These are phyloP conservation scores for Ophiostoma australiae DNA, from an alignment of 2,329 filamentous ascomycete species.

Conservation along the genomic window DNA sequence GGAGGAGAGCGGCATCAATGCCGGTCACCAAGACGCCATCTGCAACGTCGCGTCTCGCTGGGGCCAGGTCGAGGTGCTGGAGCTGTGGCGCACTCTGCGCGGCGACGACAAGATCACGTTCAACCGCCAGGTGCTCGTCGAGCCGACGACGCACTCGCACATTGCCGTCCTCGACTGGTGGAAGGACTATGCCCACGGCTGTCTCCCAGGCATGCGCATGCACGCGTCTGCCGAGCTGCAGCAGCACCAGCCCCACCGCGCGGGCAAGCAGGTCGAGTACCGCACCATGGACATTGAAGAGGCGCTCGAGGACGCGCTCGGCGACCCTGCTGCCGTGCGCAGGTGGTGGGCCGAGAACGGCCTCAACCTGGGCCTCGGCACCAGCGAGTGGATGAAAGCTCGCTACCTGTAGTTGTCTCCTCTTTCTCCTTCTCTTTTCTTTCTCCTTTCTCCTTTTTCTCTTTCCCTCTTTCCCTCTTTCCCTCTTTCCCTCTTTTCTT, in stretches of 20 bases:
- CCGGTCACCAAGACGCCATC: conserved; percentile 74
- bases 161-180: conserved; percentile 88
- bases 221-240: conserved; percentile 42
- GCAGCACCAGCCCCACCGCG: conserved; percentile 10
- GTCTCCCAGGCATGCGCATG: conserved; percentile 49
- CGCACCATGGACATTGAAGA: conserved; percentile 95
- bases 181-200: conserved; percentile 61
- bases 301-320: conserved; percentile 80
- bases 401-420: conserved; percentile 56
- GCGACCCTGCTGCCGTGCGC: conserved; percentile 64
- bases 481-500: not conserved
- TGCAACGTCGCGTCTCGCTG: conserved; percentile 79
- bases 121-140: conserved; percentile 54
- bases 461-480: not conserved
- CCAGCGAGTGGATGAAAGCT: conserved; percentile 84
- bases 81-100: conserved; percentile 72
- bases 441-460: not conserved
- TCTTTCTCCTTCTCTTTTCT: not conserved
- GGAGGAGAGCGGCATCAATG: conserved; percentile 74
- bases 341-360: conserved; percentile 87
- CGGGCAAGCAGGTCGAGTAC: conserved; percentile 69
- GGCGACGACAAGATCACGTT: conserved; percentile 50
- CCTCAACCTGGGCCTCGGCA: conserved; percentile 72
- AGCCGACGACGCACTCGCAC: conserved; percentile 81
- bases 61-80: conserved; percentile 76